Percentiles rank a stretch among this genome's conserved stretches.
These are phyloP conservation scores for Sutorius eximius DNA, from an alignment of 1,284 basidiomycete genomes.

Conservation along the genomic window DNA sequence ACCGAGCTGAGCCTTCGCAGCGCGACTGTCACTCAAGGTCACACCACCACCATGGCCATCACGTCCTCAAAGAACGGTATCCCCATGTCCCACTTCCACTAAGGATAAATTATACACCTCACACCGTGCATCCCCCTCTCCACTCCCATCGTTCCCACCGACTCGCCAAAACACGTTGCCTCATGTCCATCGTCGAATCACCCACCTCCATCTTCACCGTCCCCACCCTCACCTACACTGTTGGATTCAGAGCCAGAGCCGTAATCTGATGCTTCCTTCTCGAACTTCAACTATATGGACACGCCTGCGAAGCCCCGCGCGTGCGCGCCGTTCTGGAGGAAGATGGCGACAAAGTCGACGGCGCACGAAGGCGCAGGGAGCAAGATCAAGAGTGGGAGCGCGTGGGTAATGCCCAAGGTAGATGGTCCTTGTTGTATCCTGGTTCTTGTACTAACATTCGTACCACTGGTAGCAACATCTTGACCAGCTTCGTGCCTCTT, in stretches of 20 bases:
- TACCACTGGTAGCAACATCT: too few species aligned
- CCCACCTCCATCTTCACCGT: neutral
- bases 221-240: conserved; percentile 6
- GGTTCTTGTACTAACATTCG: too few species aligned
- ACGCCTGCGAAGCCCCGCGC: conserved; percentile 29
- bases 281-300: conserved; percentile 25
- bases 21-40: conserved; percentile 4
- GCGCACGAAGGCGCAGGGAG: neutral
- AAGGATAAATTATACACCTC: neutral
- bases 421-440: too few species aligned
- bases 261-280: conserved; percentile 27
- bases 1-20: conserved; percentile 20
- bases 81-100: neutral
- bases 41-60: neutral
- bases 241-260: conserved; percentile 4
- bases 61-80: neutral
- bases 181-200: neutral
- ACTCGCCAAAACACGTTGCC: too few species aligned
- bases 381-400: neutral
- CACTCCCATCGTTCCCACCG: neutral
- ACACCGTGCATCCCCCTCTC: neutral
- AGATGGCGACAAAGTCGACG: neutral
- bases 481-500: too few species aligned
- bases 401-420: too few species aligned
- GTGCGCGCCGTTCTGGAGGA: neutral